Evolutionary conservation across 306 rosid genomes (phyloP).

Genomic region (Rubus idaeus): DNA sequence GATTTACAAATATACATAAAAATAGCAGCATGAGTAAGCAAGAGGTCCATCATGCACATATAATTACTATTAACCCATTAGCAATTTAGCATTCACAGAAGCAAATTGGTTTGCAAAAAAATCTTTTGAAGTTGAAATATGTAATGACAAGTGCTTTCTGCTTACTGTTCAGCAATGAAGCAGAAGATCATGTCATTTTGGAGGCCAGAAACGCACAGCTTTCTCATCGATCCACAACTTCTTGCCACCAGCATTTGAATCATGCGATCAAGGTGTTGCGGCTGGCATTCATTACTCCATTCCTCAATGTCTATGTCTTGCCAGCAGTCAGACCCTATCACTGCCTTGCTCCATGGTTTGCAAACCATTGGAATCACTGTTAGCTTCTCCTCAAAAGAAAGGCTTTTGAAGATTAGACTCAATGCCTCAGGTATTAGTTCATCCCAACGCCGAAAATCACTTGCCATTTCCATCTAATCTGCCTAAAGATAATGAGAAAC

Average conservation of each 20-base stretch:
- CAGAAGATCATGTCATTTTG: constrained; percentile 56
- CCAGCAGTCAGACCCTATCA: constrained; percentile 82
- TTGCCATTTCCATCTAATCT: constrained; percentile 59
- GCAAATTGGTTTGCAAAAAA: background rate
- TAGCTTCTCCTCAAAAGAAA: constrained; percentile 65
- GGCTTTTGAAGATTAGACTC: constrained; percentile 72
- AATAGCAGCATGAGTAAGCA: background rate
- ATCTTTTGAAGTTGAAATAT: background rate
- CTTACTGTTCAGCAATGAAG: constrained; percentile 89
- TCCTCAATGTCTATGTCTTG: constrained; percentile 91
- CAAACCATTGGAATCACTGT: constrained; percentile 85
- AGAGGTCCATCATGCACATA: background rate
- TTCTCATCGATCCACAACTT: constrained; percentile 78
- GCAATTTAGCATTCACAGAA: background rate
- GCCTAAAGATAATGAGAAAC: background rate
- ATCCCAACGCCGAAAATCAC: constrained; percentile 72
- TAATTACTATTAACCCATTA: background rate
- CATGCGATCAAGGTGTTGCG: constrained; percentile 63
- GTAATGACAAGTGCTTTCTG: constrained; percentile 10
- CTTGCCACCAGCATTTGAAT: constrained; percentile 64
- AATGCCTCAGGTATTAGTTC: constrained; percentile 85
- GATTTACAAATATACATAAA: background rate
- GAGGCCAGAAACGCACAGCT: constrained; percentile 72
- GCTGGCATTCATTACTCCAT: constrained; percentile 62
- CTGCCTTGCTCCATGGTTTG: constrained; percentile 82